These are phyloP conservation scores for Claviceps spartinae DNA, from an alignment of 2,329 filamentous ascomycete genomes.

Conservation along the genomic window DNA sequence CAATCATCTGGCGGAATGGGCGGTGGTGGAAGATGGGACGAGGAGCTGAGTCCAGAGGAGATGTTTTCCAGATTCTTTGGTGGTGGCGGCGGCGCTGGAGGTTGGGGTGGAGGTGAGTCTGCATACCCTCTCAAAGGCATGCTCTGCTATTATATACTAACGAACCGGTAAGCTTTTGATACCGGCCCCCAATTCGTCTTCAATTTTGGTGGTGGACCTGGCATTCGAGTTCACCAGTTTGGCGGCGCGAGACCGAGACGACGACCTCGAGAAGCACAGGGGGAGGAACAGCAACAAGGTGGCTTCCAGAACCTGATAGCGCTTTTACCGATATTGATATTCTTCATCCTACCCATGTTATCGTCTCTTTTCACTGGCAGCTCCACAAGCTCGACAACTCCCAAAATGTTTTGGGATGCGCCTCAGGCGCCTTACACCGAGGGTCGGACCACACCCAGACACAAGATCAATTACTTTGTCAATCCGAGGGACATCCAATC, in stretches of 20 bases:
- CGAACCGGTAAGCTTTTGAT: slow-evolving; percentile 44
- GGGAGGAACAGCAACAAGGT: slow-evolving; percentile 34
- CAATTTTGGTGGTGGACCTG: slow-evolving; percentile 83
- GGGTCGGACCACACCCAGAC: slow-evolving; percentile 54
- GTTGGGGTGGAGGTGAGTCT: slow-evolving; percentile 43
- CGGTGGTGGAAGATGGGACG: slow-evolving; percentile 58
- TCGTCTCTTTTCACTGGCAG: slow-evolving; percentile 60
- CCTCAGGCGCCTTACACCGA: slow-evolving; percentile 59
- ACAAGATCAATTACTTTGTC: slow-evolving; percentile 73
- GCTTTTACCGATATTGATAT: slow-evolving; percentile 73
- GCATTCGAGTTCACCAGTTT: slow-evolving; percentile 90
- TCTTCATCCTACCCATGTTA: slow-evolving; percentile 76
- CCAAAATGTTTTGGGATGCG: slow-evolving; percentile 62
- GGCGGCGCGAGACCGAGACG: slow-evolving; percentile 65
- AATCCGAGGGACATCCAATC: slow-evolving; percentile 64
- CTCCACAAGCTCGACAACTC: slow-evolving; percentile 32
- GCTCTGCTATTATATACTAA: not conserved
- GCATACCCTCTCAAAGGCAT: not conserved
- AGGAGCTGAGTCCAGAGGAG: slow-evolving; percentile 91
- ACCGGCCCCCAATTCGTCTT: slow-evolving; percentile 83
- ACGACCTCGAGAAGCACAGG: slow-evolving; percentile 54
- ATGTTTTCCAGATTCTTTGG: slow-evolving; percentile 96
- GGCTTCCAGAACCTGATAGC: slow-evolving; percentile 52
- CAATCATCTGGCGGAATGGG: slow-evolving; percentile 29
- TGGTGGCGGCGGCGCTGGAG: slow-evolving; percentile 52